phyloP scores from a whole-genome alignment of 2,329 filamentous ascomycete genomes.

The Phaeophleospora eucalypticola region DNA sequence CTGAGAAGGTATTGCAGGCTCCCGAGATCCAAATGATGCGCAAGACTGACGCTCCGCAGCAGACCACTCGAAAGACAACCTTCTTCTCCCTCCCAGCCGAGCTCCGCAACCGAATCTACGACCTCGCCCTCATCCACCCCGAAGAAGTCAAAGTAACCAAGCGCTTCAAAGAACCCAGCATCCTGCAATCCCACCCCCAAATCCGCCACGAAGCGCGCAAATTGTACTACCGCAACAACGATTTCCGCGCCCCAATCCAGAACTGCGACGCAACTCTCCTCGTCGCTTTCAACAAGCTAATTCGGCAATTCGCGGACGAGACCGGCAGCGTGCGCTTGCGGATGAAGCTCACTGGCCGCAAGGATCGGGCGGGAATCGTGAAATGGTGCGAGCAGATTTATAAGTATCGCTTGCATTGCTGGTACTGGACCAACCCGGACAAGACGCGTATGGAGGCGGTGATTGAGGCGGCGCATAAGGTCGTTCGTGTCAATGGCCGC shows the following conservation, averaged over 20 bases:
- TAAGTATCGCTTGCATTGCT: not conserved
- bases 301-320: not conserved
- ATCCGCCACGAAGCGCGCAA: constrained; percentile 4
- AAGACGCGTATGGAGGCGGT: not conserved
- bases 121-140: not conserved
- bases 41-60: not conserved
- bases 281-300: not conserved
- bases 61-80: not conserved
- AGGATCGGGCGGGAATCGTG: not conserved
- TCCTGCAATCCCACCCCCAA: not conserved
- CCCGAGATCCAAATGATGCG: not conserved
- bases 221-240: constrained; percentile 3
- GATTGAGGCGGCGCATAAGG: not conserved
- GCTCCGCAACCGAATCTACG: constrained; percentile 1
- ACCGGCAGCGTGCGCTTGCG: not conserved
- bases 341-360: not conserved
- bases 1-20: not conserved
- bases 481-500: not conserved
- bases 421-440: not conserved
- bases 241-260: not conserved
- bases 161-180: not conserved
- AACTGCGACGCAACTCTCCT: not conserved
- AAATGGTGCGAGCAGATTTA: not conserved
- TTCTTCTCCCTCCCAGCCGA: not conserved
- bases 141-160: not conserved